phyloP scores from a whole-genome alignment of 129 eudicot species.

The Chrysanthemum seticuspe region DNA sequence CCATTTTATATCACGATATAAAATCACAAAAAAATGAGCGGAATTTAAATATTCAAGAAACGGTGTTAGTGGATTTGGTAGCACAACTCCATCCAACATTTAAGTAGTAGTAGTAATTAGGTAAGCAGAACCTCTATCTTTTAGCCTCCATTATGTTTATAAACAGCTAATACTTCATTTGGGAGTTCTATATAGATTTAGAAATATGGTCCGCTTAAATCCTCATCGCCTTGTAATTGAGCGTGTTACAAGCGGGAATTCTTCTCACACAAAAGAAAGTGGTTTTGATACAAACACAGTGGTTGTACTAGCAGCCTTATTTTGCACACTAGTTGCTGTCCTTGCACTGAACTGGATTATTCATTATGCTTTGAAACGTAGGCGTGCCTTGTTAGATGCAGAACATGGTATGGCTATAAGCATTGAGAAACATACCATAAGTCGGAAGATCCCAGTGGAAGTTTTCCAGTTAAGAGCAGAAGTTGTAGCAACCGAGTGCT shows the following conservation, averaged over 20 bases:
- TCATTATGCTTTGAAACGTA: conserved; percentile 37
- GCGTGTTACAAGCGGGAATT: conserved; percentile 4
- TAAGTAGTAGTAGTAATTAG: conserved; percentile 7
- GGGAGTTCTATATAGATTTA: background rate
- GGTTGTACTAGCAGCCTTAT: conserved; percentile 46
- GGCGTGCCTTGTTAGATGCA: conserved; percentile 29
- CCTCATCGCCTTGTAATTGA: background rate
- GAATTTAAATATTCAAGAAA: background rate
- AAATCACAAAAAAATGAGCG: background rate
- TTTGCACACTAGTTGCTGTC: conserved; percentile 38
- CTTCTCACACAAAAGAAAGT: conserved; percentile 14
- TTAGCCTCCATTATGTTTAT: background rate
- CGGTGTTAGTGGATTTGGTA: conserved; percentile 26
- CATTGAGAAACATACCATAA: conserved; percentile 29
- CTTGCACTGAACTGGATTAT: conserved; percentile 45
- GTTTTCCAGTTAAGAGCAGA: conserved; percentile 22
- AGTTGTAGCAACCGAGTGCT: conserved; percentile 29
- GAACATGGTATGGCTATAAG: conserved; percentile 18
- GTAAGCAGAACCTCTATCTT: conserved; percentile 19
- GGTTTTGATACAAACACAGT: conserved; percentile 47
- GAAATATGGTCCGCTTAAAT: conserved; percentile 8
- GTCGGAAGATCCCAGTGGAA: conserved; percentile 28
- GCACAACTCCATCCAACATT: conserved; percentile 27
- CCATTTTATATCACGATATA: too few relatives aligned
- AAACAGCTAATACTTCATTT: conserved; percentile 1